Percentiles rank a stretch among this genome's conserved stretches.
Conservation (phyloP, 2,329 filamentous ascomycete genomes). For the Apiospora saccharicola region DNA sequence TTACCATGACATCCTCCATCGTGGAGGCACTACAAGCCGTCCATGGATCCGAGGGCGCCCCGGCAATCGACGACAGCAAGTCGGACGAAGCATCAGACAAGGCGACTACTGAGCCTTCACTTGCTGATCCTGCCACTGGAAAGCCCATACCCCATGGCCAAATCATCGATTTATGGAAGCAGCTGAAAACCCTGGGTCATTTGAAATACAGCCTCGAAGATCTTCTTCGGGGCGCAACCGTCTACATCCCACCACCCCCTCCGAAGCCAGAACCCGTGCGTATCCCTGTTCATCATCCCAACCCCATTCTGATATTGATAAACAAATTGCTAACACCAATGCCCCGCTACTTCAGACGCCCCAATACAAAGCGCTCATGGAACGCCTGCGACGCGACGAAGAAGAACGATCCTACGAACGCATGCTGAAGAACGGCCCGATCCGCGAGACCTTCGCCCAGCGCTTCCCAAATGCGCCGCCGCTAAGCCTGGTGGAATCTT, state of each 20-base stretch:
- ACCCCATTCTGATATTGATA: slow-evolving; percentile 23
- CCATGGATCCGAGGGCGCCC: slow-evolving; percentile 32
- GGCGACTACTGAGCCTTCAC: slow-evolving; percentile 64
- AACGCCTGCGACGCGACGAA: slow-evolving; percentile 80
- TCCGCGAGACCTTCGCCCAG: slow-evolving; percentile 65
- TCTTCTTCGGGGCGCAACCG: slow-evolving; percentile 73
- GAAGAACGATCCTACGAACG: slow-evolving; percentile 83
- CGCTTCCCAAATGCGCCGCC: slow-evolving; percentile 60
- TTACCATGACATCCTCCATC: slow-evolving; percentile 77
- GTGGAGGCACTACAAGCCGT: slow-evolving; percentile 64
- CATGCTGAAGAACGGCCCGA: slow-evolving; percentile 71
- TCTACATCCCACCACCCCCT: slow-evolving; percentile 82
- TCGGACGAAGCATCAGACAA: slow-evolving; percentile 1
- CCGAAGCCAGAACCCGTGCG: slow-evolving; percentile 80
- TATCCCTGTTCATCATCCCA: slow-evolving; percentile 28
- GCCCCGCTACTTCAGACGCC: slow-evolving; percentile 60
- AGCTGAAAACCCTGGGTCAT: slow-evolving; percentile 49
- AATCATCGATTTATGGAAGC: slow-evolving; percentile 67
- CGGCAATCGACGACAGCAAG: slow-evolving; percentile 23
- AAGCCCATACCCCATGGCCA: slow-evolving; percentile 77
- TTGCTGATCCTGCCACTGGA: slow-evolving; percentile 61
- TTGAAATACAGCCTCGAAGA: slow-evolving; percentile 65
- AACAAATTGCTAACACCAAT: slow-evolving; percentile 26
- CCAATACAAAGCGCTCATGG: slow-evolving; percentile 90
- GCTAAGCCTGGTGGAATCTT: slow-evolving; percentile 56